Base-by-base conservation (phyloP, 371 early-diverging fungal genomes). In the Syncephalastrum monosporum region DNA sequence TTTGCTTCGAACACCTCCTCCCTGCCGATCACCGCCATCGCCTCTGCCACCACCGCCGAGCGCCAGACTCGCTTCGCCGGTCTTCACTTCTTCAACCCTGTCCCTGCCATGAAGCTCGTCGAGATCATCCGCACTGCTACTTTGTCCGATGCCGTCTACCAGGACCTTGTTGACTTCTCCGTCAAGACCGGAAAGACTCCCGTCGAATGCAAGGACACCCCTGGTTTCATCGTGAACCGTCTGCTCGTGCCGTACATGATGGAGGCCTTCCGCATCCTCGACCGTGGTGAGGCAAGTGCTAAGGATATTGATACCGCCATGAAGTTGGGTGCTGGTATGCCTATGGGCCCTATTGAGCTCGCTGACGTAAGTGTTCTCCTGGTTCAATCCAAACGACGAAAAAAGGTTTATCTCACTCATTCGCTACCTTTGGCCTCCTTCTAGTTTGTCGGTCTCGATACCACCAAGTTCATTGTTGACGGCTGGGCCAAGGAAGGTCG, bases 261-360 rank as follows among this genome's bases (percentile, higher is more conserved):
- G 84, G 98, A 98, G 77, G 85, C 96, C 14, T 71, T 95, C 47
- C 87, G 94, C 33, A 78, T 97, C 41, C 78, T 92, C 42, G 97
- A 97, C 65, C 91, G 96, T 61, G 93, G 90, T 21, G 97, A 93
- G 44, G 97, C 97, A 3, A 77, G 86, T 19, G 76, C 87, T 49
- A 74, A 87, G 64, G 98, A 98, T 67, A 87, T 98, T 45, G 98
- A 98, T 67, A 88, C 84, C 25, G 96, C 96, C 38, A 98, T 98
- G 98, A 96, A 96, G 74, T 86, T 96, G 48, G 98, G 98, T 57
- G 96, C 97, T 47, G 98, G 97, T 33, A 95, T 95, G 84, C 98
- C 97, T 3, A 96, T 98, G 97, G 98, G 98, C 16, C 97, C 98
- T 15, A 89, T 96, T 61, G 94, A 95, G 77, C 83, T 96, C 41